These are phyloP conservation scores for Emmonsiellopsis sp. DNA, from an alignment of 2,329 filamentous ascomycete genomes.

Conservation along the genomic window DNA sequence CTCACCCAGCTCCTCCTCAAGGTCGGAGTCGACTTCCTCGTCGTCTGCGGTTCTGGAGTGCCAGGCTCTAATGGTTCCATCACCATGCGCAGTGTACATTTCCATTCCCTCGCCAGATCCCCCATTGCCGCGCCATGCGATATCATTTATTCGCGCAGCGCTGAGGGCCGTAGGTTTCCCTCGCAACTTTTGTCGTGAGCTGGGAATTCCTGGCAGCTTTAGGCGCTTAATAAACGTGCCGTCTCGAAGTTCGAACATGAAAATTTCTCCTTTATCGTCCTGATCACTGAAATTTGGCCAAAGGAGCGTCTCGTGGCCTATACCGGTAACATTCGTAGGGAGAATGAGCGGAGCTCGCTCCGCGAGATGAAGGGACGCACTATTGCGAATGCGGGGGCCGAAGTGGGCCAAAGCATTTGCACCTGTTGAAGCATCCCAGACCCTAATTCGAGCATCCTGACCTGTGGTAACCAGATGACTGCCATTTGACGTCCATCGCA, in stretches of 20 bases:
- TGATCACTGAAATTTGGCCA: conserved; percentile 71
- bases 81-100: conserved; percentile 74
- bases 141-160: conserved; percentile 58
- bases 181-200: conserved; percentile 24
- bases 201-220: conserved; percentile 50
- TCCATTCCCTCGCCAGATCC: conserved; percentile 50
- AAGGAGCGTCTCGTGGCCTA: conserved; percentile 59
- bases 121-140: conserved; percentile 65
- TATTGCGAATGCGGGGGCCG: conserved; percentile 71
- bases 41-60: conserved; percentile 49
- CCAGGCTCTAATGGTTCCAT: conserved; percentile 79
- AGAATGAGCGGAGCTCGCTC: conserved; percentile 54
- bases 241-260: conserved; percentile 70
- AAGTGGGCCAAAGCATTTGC: conserved; percentile 86
- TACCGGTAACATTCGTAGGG: conserved; percentile 49
- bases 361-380: conserved; percentile 46
- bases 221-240: conserved; percentile 65
- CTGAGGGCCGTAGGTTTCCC: conserved; percentile 40
- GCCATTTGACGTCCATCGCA: conserved; percentile 77
- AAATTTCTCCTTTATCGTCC: conserved; percentile 57
- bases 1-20: conserved; percentile 41
- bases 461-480: conserved; percentile 68
- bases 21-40: conserved; percentile 35
- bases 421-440: conserved; percentile 75
- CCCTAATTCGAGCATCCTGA: conserved; percentile 73